Conservation (phyloP, 805 yeast genomes). For the Torulaspora maleeae region DNA sequence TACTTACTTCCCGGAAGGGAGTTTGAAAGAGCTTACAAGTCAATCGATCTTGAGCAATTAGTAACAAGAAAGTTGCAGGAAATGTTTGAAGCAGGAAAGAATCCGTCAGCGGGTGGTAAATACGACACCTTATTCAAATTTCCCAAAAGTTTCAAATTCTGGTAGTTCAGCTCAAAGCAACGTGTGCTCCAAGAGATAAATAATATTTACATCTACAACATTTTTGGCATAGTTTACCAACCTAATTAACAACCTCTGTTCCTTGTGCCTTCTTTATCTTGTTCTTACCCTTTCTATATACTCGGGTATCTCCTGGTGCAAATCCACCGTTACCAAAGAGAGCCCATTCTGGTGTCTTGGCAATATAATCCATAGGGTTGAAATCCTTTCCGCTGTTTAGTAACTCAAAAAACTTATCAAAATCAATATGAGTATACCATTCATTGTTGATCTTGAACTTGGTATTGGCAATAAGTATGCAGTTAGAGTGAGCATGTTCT, state of each 20-base stretch:
- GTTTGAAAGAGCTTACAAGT: slow-evolving; percentile 37
- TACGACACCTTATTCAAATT: not conserved
- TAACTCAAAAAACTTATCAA: slow-evolving; percentile 66
- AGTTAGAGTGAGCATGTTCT: slow-evolving; percentile 93
- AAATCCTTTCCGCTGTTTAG: slow-evolving; percentile 61
- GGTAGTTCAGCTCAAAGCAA: not conserved
- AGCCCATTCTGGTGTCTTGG: slow-evolving; percentile 88
- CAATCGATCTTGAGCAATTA: slow-evolving; percentile 28
- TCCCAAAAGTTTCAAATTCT: not conserved
- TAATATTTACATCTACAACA: not conserved
- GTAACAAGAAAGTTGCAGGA: slow-evolving; percentile 5
- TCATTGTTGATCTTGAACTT: slow-evolving; percentile 63
- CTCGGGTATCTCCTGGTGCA: slow-evolving; percentile 77
- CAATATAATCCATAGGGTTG: slow-evolving; percentile 72
- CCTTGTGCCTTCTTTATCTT: slow-evolving; percentile 35
- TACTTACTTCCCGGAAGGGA: slow-evolving; percentile 47
- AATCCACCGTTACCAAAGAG: slow-evolving; percentile 90
- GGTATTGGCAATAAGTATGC: slow-evolving; percentile 74
- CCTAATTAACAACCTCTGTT: not conserved
- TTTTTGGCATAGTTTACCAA: not conserved
- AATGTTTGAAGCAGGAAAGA: not conserved
- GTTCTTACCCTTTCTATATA: slow-evolving; percentile 51
- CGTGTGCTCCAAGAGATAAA: not conserved
- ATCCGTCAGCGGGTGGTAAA: not conserved
- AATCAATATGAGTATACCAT: slow-evolving; percentile 90